Evolutionary conservation across 2,329 filamentous ascomycete species (phyloP), one percentile per base, ranked within the genome.

Genomic region (Ophiostoma piceae): DNA sequence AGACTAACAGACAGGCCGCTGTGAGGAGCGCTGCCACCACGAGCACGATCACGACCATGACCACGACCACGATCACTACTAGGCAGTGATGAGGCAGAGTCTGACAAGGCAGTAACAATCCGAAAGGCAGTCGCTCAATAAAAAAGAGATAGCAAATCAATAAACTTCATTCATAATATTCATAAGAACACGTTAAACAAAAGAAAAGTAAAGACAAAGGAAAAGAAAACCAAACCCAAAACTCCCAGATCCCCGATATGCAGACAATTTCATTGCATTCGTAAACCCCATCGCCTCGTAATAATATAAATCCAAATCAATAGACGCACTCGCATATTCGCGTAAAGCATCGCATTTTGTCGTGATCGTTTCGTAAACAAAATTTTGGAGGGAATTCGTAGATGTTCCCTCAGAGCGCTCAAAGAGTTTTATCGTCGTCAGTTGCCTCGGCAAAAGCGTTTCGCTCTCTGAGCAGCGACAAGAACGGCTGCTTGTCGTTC

Each of bases 151-250:
- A 19, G 43, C 16, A 7, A 7, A n/a, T 47, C 16, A 47, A 19
- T 47, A n/a, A n/a, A 6, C 8, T 16, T 19, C 7, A 47, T 47
- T 47, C 43, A 47, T 47, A 47, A 57, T 26, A 57, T 57, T 57
- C 51, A 57, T 57, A 57, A 57, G 51, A 22, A 22, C n/a, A 22
- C 51, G 51, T 64, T 32, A 64, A 64, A 64, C 32, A 64, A 32
- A 32, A 32, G 60, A 37, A 47, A 39, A 14, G 12, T 29, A 6
- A 12, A 41, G 26, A 54, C n/a, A 65, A 47, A 29, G 32, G 41
- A 35, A 14, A 37, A 22, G 4, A 35, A 9, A 57, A 12, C 9
- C 3, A 64, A 22, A 32, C 1, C 35, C 35, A 5, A n/a, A 12
- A 35, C n/a, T 22, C n/a, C 4, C 51, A 57, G 26, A 26, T 8